Evolutionary conservation across 352 stramenopile species (phyloP).

Genomic region (Pythium insidiosum): DNA sequence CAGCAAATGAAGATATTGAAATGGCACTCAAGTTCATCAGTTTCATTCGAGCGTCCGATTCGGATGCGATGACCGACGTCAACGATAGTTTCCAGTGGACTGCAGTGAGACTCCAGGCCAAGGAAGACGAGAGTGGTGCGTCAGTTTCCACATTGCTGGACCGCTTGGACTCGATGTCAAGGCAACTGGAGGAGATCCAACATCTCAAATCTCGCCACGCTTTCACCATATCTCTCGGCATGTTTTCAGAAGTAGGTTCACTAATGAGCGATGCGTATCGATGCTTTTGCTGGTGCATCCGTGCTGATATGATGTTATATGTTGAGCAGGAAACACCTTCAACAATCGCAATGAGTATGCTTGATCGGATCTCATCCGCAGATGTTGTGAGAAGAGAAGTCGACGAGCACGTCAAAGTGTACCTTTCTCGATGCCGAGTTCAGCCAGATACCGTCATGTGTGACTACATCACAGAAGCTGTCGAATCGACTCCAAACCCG

Average conservation of each 20-base stretch:
- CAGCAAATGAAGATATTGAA: constrained; percentile 11
- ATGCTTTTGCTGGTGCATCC: background rate
- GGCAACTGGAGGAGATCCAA: constrained; percentile 49
- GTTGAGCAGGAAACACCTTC: constrained; percentile 30
- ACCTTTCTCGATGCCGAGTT: constrained; percentile 33
- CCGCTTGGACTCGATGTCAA: too few species aligned
- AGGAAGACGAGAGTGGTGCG: too few species aligned
- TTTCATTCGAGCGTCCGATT: constrained; percentile 1
- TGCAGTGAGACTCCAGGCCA: constrained; percentile 2
- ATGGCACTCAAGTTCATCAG: constrained; percentile 14
- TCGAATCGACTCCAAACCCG: constrained; percentile 10
- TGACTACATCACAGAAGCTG: constrained; percentile 14
- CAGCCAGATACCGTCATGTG: constrained; percentile 29
- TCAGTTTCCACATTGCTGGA: too few species aligned
- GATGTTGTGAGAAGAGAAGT: constrained; percentile 28
- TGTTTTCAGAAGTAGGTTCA: constrained; percentile 31
- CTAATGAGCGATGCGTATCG: background rate
- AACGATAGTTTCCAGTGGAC: constrained; percentile 9
- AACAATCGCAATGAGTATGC: constrained; percentile 71
- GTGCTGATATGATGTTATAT: constrained; percentile 3
- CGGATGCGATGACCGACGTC: background rate
- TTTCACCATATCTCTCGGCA: constrained; percentile 47
- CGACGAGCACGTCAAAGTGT: constrained; percentile 30
- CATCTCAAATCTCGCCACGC: constrained; percentile 30
- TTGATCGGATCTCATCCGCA: constrained; percentile 36